Percentiles rank a stretch among this genome's conserved stretches.
These are phyloP conservation scores for Pichia sp. DNA, from an alignment of 1,139 yeast species.

Conservation along the genomic window DNA sequence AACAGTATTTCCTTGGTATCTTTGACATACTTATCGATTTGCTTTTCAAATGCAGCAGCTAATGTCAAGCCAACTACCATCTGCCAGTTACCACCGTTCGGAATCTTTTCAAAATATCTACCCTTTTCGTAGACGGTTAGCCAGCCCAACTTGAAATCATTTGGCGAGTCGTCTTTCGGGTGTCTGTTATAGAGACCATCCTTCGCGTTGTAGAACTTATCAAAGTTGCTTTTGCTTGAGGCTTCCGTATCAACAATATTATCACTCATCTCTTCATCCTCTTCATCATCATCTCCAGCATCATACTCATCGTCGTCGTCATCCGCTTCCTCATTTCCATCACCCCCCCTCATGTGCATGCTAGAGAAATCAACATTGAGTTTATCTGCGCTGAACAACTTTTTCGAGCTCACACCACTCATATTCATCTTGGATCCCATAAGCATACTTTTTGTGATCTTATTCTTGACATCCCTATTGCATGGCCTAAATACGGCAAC, in stretches of 20 bases:
- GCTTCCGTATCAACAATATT: conserved; percentile 5
- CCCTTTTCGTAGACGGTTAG: conserved; percentile 49
- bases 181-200: conserved; percentile 45
- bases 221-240: conserved; percentile 1
- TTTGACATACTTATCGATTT: conserved; percentile 21
- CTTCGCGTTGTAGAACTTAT: conserved; percentile 40
- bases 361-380: conserved; percentile 10
- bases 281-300: conserved; percentile 27
- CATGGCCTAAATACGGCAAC: conserved; percentile 48
- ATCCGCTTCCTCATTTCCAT: conserved; percentile 9
- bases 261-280: conserved; percentile 18
- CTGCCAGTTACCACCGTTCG: conserved; percentile 44
- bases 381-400: conserved; percentile 8
- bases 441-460: conserved; percentile 31
- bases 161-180: conserved; percentile 55
- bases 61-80: conserved; percentile 45
- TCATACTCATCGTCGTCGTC: conserved; percentile 11
- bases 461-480: conserved; percentile 38
- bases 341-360: conserved; percentile 2
- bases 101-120: conserved; percentile 16
- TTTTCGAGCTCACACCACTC: conserved; percentile 3
- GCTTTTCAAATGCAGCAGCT: conserved; percentile 44
- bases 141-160: conserved; percentile 57
- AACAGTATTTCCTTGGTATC: conserved; percentile 7
- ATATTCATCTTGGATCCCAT: conserved; percentile 17